Conservation (phyloP, 169 alveolate genomes). For the Cryptosporidium sp. region DNA sequence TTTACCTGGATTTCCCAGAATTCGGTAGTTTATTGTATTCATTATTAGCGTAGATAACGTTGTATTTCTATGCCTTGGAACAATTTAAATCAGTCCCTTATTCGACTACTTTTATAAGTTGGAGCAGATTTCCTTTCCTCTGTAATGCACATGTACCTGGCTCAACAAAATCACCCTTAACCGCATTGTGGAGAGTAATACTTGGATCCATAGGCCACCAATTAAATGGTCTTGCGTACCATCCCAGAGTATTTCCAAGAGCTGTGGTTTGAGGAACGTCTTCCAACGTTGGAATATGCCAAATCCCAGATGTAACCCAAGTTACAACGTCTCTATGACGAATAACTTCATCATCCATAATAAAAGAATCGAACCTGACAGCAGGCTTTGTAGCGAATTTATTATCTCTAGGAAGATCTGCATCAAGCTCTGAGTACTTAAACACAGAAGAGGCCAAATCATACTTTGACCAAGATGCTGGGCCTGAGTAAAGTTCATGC, state of each 20-base stretch:
- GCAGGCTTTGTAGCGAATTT: constrained; percentile 81
- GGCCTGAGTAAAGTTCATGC: constrained; percentile 80
- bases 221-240: constrained; percentile 79
- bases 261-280: constrained; percentile 82
- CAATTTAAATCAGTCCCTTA: background rate
- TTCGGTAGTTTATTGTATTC: background rate
- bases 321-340: constrained; percentile 80
- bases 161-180: constrained; percentile 79
- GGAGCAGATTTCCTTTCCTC: constrained; percentile 74
- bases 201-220: constrained; percentile 79
- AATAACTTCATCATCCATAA: constrained; percentile 78
- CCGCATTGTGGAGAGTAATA: constrained; percentile 80
- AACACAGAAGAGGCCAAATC: constrained; percentile 77
- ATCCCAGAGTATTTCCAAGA: constrained; percentile 81
- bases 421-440: constrained; percentile 79
- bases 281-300: constrained; percentile 82
- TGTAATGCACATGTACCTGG: constrained; percentile 83
- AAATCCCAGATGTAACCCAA: constrained; percentile 80
- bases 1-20: background rate
- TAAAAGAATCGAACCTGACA: constrained; percentile 79
- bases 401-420: constrained; percentile 81
- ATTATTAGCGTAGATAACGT: too few species aligned
- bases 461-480: constrained; percentile 83
- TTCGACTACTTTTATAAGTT: constrained; percentile 48
- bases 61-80: too few species aligned